Base-by-base conservation (phyloP, 176 grass and related monocot genomes). In the Dendrocalamus sinicus region DNA sequence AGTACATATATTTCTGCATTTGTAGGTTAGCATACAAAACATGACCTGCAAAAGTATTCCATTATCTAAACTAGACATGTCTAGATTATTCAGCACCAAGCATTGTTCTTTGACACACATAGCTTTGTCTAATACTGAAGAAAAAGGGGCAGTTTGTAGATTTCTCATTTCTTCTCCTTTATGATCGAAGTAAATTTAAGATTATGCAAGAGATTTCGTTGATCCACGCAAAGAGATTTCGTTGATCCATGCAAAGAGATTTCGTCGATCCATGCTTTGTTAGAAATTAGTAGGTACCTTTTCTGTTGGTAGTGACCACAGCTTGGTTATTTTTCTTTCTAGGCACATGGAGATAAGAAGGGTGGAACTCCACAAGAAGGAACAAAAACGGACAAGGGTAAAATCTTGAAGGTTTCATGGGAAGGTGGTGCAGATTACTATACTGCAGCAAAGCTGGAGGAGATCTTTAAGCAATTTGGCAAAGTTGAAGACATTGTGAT, bases 391-490 rank as follows among this genome's bases (percentile, higher is more conserved):
- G 88, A 95, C 64, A 91, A 89, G 59, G 82, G 87, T 32, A 94
- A 84, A 58, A 87, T 95, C 43, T 82, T 98, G 78, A 94, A 94
- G 90, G 96, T 94, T 77, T 94, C 91, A n/a, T 98, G 96, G 96
- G 91, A 94, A 77, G 92, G 90, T 15, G 73, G 66, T 22, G 85
- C 91, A 10, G 88, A 92, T 19, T 84, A 78, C 41, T 98, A 95
- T 57, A 91, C 59, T 85, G 89, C 93, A 12, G 85, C 82, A 15
- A 95, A 90, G 84, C 68, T 98, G 66, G 70, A 86, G 60, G 84
- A 89, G 53, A 76, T 98, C 43, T 98, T 98, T 89, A 73, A 89
- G 82, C 88, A 86, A 81, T 94, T 98, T 37, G 96, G 96, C 3
- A 50, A 71, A 40, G 93, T 98, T 19, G 90, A 98, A 89, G 96